Evolutionary conservation across 1,284 basidiomycete species (phyloP).

Genomic region (Golubevia sp.): DNA sequence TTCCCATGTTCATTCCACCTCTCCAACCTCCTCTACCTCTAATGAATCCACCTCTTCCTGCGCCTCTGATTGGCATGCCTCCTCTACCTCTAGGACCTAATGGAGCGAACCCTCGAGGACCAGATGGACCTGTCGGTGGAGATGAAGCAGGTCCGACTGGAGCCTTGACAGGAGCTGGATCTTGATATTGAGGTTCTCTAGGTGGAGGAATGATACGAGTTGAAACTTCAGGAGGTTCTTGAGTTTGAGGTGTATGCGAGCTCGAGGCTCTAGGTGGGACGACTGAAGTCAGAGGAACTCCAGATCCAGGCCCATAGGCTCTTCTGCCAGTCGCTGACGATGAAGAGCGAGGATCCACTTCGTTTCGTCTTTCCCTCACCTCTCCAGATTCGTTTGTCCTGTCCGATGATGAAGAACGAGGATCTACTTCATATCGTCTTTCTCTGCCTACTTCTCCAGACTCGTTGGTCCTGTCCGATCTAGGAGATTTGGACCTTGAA

Average conservation of each 20-base stretch:
- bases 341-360: no score
- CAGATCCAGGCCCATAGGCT: background rate
- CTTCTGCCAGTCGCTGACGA: background rate
- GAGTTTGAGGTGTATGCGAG: no score
- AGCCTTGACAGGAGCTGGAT: background rate
- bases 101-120: background rate
- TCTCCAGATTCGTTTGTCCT: background rate
- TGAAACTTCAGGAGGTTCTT: no score
- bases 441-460: background rate
- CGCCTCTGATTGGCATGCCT: background rate
- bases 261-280: no score
- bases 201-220: background rate
- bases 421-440: no score
- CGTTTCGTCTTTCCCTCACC: background rate
- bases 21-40: background rate
- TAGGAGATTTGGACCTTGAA: background rate
- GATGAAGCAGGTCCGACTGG: background rate
- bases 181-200: background rate
- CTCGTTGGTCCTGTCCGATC: background rate
- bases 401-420: no score
- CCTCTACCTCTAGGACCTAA: background rate
- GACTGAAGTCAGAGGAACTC: background rate
- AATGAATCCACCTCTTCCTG: background rate
- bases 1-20: no score
- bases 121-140: background rate